Evolutionary conservation across 768 basidiomycete species (phyloP).

Genomic region (Pleurotus tuber-regium): DNA sequence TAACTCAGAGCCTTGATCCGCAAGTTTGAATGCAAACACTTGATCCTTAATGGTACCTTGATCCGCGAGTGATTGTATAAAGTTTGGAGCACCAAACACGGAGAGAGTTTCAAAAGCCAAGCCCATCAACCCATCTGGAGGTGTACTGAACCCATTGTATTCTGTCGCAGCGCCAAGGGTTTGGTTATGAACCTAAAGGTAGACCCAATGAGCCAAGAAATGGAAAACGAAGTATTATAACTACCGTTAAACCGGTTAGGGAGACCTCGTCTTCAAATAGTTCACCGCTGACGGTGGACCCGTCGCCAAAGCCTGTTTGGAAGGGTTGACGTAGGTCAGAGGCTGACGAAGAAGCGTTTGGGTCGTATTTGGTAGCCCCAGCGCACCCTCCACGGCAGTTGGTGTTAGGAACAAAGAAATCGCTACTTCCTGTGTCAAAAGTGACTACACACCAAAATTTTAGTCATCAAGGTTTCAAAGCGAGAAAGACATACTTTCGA

Average conservation of each 20-base stretch:
- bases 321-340: neutral
- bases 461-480: too few relatives aligned
- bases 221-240: neutral
- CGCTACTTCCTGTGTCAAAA: conserved; percentile 31
- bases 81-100: neutral
- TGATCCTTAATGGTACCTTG: neutral
- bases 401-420: conserved; percentile 25
- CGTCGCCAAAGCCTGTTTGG: neutral
- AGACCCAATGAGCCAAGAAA: neutral
- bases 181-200: conserved; percentile 23
- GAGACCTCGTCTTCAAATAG: neutral
- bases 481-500: neutral
- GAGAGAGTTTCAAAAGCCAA: conserved; percentile 5
- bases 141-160: neutral
- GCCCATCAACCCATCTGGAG: conserved; percentile 3
- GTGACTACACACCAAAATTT: too few relatives aligned
- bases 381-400: conserved; percentile 26
- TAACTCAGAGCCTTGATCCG: neutral
- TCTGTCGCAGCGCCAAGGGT: neutral
- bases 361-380: conserved; percentile 10
- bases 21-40: conserved; percentile 6
- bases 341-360: neutral
- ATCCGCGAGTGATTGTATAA: conserved; percentile 2
- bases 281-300: neutral
- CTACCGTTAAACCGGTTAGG: neutral